Evolutionary conservation across 2,329 filamentous ascomycete species (phyloP), one percentile per base, ranked within the genome.

Genomic region (Phialophora tarda): DNA sequence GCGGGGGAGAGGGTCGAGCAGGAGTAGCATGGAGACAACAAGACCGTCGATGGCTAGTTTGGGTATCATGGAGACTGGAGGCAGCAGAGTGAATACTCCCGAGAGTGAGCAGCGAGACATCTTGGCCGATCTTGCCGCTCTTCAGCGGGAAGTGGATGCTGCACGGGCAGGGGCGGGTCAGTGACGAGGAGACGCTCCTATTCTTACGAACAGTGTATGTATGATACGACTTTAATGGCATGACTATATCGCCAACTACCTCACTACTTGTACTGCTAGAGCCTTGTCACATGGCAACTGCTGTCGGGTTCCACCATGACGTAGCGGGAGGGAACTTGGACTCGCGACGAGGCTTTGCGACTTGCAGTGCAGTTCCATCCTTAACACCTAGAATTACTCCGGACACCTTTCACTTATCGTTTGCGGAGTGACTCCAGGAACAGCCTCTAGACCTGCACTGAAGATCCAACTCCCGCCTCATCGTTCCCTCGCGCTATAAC

Each of bases 141-240:
- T 94, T 69, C 90, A 92, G 77, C 85, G 85, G 74, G 91, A 94
- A 74, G 90, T 94, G 47, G 90, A 94, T 77, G 89, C 86, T 3
- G 74, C 90, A 53, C 80, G 85, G 72, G 82, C 79, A 7, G 78
- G 65, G 24, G 68, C 68, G 5, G 64, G 64, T 24, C 59, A 55
- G 50, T 51, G 34, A 65, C 32, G 57, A 62, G 28, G 51, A 61
- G 53, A 61, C 54, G 57, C 50, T 34, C 54, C 55, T 41, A 32
- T 53, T 54, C 34, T 50, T 24, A 61, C 32, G 30, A 61, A 28
- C 47, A 54, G 34, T 32, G 23, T 32, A 38, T 61, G 48, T 61
- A 61, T 61, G 59, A 61, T 54, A 61, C 21, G 59, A n/a, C 26
- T 55, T 55, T 21, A 34, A 54, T 61, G 50, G 28, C 59, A 55